phyloP scores from a whole-genome alignment of 441 rosid species.

The Metrosideros polymorpha region DNA sequence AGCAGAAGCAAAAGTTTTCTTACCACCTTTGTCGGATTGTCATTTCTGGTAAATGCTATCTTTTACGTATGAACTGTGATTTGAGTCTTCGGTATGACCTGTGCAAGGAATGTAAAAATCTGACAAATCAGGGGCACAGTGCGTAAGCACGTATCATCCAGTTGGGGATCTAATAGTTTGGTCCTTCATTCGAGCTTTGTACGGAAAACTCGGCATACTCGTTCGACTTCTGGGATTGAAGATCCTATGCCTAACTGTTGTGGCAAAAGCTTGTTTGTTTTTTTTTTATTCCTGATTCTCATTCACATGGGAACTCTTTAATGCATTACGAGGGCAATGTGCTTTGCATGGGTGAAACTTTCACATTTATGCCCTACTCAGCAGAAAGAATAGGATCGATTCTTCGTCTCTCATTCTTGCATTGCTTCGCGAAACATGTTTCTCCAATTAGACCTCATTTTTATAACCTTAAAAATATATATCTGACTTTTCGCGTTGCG shows the following conservation, averaged over 20 bases:
- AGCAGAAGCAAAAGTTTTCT: not conserved
- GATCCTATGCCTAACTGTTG: not conserved
- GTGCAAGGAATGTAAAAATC: not conserved
- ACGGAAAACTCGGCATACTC: not conserved
- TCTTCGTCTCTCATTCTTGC: not conserved
- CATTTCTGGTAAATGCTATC: not conserved
- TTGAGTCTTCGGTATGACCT: not conserved
- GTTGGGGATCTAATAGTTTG: not conserved
- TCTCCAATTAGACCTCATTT: not conserved
- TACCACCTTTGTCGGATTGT: not conserved
- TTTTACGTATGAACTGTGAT: not conserved
- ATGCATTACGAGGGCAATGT: not conserved
- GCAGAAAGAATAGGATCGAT: not conserved
- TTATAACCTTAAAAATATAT: not conserved
- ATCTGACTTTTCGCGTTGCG: not conserved
- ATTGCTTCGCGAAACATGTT: not conserved
- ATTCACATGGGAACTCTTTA: not conserved
- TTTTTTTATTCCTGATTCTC: too few relatives aligned
- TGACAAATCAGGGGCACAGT: not conserved
- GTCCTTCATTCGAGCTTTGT: not conserved
- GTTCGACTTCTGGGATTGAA: not conserved
- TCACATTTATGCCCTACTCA: not conserved
- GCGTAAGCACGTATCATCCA: not conserved
- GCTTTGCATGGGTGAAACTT: not conserved
- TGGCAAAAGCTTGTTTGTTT: not conserved